Conservation (phyloP, 2,329 filamentous ascomycete genomes). For the Ophioceras dolichostomum region DNA sequence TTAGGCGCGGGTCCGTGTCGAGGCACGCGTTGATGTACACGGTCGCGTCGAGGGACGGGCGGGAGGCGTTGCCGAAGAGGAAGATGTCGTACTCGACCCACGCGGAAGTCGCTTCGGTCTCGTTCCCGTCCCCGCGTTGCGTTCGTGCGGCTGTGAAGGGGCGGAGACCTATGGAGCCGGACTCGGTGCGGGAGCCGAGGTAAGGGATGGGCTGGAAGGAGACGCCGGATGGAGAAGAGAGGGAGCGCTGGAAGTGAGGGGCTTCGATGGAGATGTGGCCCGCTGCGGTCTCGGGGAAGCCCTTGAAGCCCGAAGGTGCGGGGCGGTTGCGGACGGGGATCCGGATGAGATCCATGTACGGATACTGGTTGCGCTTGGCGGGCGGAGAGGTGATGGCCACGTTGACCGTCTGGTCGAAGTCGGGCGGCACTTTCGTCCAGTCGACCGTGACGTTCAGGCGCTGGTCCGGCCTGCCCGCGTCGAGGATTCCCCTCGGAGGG, state of each 20-base stretch:
- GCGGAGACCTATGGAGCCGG: neutral
- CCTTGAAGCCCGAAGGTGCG: conserved; percentile 7
- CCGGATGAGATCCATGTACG: conserved; percentile 10
- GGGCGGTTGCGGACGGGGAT: conserved; percentile 11
- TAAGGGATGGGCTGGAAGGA: conserved; percentile 15
- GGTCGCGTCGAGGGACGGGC: conserved; percentile 12
- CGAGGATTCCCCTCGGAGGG: conserved; percentile 14
- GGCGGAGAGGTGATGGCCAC: conserved; percentile 6
- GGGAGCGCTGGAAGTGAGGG: conserved; percentile 9
- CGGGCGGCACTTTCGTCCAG: conserved; percentile 23
- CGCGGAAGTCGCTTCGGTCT: conserved; percentile 2
- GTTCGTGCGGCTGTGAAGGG: neutral
- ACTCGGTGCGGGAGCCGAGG: neutral
- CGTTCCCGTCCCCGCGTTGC: neutral
- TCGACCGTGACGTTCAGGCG: conserved; percentile 18
- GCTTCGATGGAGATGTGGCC: conserved; percentile 21
- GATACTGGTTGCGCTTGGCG: conserved; percentile 2
- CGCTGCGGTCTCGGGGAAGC: conserved; percentile 20
- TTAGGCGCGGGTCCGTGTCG: conserved; percentile 35
- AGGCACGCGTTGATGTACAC: conserved; percentile 27
- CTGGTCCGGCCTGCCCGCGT: conserved; percentile 15
- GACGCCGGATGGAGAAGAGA: conserved; percentile 10
- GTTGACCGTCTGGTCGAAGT: conserved; percentile 12
- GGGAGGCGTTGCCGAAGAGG: conserved; percentile 12
- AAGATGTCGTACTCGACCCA: conserved; percentile 18